phyloP scores from a whole-genome alignment of 306 rosid genomes.

The Mucuna pruriens region DNA sequence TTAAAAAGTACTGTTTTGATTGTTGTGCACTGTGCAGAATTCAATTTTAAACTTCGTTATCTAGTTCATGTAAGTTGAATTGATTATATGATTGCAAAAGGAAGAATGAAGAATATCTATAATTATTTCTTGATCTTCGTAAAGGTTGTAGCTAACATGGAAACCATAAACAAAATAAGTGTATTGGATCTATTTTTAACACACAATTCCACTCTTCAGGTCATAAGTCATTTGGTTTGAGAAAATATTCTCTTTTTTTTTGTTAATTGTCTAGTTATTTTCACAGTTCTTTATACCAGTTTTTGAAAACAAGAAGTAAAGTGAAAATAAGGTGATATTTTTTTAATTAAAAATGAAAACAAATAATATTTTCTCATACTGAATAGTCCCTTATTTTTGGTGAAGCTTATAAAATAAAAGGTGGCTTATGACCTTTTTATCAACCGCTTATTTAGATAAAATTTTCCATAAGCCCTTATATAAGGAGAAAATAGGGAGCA shows the following conservation, averaged over 20 bases:
- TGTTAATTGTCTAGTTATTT: too few species aligned
- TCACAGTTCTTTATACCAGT: too few species aligned
- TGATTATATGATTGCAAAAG: neutral
- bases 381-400: neutral
- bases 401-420: neutral
- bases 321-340: too few species aligned
- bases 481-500: too few species aligned
- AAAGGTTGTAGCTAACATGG: neutral
- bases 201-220: neutral
- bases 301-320: too few species aligned
- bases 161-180: conserved; percentile 1
- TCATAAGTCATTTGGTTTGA: neutral
- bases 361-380: neutral
- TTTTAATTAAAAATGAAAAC: too few species aligned
- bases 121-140: neutral
- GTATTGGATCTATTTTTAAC: neutral
- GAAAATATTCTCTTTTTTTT: too few species aligned
- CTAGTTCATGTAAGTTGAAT: neutral
- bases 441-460: too few species aligned
- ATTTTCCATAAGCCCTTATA: too few species aligned
- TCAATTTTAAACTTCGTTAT: neutral
- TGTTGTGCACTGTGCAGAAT: neutral
- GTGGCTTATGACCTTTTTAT: neutral
- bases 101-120: neutral
- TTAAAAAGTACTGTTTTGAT: conserved; percentile 25